These are phyloP conservation scores for Podaxis sp. DNA, from an alignment of 768 basidiomycete species.

Conservation along the genomic window DNA sequence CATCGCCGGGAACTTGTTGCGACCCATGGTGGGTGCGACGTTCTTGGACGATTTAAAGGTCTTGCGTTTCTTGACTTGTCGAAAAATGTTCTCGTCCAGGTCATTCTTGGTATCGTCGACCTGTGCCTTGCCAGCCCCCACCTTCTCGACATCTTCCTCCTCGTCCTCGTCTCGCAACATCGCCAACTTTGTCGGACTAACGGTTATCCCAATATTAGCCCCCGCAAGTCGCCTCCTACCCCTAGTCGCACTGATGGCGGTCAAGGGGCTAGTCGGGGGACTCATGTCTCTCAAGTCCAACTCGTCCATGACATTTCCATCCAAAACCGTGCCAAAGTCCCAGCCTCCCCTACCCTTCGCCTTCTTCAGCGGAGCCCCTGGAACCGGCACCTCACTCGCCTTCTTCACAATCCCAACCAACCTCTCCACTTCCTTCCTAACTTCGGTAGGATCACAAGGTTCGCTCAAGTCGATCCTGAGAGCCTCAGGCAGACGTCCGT, in stretches of 20 bases:
- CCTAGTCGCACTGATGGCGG: constrained; percentile 20
- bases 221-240: constrained; percentile 17
- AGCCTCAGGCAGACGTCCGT: constrained; percentile 50
- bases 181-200: constrained; percentile 22
- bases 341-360: constrained; percentile 22
- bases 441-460: constrained; percentile 30
- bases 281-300: constrained; percentile 19
- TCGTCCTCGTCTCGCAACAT: constrained; percentile 30
- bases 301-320: background rate
- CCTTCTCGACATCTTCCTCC: constrained; percentile 13
- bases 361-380: constrained; percentile 35
- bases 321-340: constrained; percentile 8
- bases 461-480: constrained; percentile 44
- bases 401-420: too few species aligned
- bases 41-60: constrained; percentile 11
- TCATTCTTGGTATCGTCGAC: constrained; percentile 23
- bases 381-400: constrained; percentile 20
- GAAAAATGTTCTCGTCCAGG: constrained; percentile 19
- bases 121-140: constrained; percentile 16
- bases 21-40: constrained; percentile 21
- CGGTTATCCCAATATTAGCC: constrained; percentile 18
- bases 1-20: constrained; percentile 12
- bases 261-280: constrained; percentile 37
- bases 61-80: constrained; percentile 23
- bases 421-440: constrained; percentile 48